Conservation (phyloP, 2,329 filamentous ascomycete genomes). For the Berkeleyomyces basicola region DNA sequence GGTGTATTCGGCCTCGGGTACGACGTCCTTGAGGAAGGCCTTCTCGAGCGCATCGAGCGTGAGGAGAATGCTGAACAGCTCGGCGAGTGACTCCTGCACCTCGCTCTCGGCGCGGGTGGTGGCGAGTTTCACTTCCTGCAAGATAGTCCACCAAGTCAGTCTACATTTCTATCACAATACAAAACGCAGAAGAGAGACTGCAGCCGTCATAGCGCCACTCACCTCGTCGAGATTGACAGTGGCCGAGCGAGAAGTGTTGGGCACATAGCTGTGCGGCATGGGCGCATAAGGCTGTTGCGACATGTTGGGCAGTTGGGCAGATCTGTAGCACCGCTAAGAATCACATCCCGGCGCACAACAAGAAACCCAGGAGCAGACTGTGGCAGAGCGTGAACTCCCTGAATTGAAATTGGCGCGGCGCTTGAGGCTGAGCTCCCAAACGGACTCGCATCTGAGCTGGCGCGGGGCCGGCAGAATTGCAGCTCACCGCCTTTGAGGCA, state of each 20-base stretch:
- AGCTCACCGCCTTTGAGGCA: slow-evolving; percentile 6
- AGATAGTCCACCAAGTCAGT: background rate
- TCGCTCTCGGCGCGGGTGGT: slow-evolving; percentile 78
- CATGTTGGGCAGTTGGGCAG: slow-evolving; percentile 20
- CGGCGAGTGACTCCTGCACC: slow-evolving; percentile 85
- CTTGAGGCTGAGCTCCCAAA: background rate
- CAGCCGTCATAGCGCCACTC: slow-evolving; percentile 16
- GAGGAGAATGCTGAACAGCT: slow-evolving; percentile 94
- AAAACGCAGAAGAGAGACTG: background rate
- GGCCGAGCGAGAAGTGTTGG: slow-evolving; percentile 64
- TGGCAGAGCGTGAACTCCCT: too few relatives aligned
- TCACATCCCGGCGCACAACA: slow-evolving; percentile 6
- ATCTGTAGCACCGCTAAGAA: background rate
- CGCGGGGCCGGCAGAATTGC: slow-evolving; percentile 10
- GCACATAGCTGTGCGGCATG: slow-evolving; percentile 80
- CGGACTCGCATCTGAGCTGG: background rate
- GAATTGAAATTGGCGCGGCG: too few relatives aligned
- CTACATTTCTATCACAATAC: background rate
- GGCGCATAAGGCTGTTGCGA: slow-evolving; percentile 64
- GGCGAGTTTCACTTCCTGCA: slow-evolving; percentile 79
- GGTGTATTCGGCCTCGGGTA: slow-evolving; percentile 82
- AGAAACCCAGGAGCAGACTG: too few relatives aligned
- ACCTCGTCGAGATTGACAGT: slow-evolving; percentile 92
- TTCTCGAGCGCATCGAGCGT: slow-evolving; percentile 92
- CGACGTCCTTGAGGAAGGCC: slow-evolving; percentile 88